These are phyloP conservation scores for Farysia itapuensis DNA, from an alignment of 1,284 basidiomycete genomes.

Conservation along the genomic window DNA sequence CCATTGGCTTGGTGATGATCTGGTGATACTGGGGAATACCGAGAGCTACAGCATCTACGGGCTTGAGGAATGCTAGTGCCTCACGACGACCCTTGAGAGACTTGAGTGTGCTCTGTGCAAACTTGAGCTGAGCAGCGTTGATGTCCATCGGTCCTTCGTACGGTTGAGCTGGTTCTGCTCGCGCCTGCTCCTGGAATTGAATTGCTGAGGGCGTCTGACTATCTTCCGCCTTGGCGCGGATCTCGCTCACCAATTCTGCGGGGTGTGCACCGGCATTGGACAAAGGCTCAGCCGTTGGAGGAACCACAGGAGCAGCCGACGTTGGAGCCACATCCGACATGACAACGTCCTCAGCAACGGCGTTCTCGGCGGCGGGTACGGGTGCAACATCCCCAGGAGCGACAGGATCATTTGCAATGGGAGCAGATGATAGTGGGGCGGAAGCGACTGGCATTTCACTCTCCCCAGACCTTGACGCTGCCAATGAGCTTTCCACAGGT, in stretches of 20 bases:
- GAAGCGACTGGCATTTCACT: too few species aligned
- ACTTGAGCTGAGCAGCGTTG: slow-evolving; percentile 72
- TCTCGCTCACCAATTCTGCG: slow-evolving; percentile 9
- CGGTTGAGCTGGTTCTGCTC: background rate
- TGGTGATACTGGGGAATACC: slow-evolving; percentile 87
- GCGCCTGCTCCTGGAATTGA: slow-evolving; percentile 3
- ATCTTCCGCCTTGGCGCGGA: slow-evolving; percentile 8
- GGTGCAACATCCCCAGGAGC: too few species aligned
- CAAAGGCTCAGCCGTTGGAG: slow-evolving; percentile 25
- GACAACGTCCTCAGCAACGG: too few species aligned
- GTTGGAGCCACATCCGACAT: too few species aligned
- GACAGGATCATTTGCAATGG: too few species aligned
- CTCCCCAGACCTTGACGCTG: too few species aligned
- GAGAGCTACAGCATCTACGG: slow-evolving; percentile 87
- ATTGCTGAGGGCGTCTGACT: slow-evolving; percentile 2
- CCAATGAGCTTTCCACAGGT: too few species aligned
- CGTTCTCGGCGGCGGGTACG: too few species aligned
- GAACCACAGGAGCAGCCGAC: slow-evolving; percentile 13
- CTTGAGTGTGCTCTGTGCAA: slow-evolving; percentile 76
- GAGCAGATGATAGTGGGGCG: too few species aligned
- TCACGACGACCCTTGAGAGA: slow-evolving; percentile 85
- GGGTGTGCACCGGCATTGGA: slow-evolving; percentile 22
- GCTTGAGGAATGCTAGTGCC: slow-evolving; percentile 76
- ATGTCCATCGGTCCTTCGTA: slow-evolving; percentile 37
- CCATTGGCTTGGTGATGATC: slow-evolving; percentile 90